A percentile compares a stretch with the other conserved stretches of the same genome.
These are phyloP conservation scores for Corymbia calophylla DNA, from an alignment of 441 rosid species.

Conservation along the genomic window DNA sequence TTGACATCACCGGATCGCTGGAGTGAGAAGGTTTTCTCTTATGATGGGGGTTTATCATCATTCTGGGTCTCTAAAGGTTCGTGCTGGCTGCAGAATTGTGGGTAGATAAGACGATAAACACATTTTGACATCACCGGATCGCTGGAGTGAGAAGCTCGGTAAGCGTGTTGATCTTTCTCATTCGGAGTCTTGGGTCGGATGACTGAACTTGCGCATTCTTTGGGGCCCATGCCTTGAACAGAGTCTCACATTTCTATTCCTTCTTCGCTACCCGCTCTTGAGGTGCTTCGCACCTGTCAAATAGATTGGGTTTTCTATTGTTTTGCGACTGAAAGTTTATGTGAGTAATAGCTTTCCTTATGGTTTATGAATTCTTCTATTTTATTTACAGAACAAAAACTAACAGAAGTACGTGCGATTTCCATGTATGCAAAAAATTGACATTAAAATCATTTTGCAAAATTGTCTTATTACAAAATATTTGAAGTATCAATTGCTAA, in stretches of 20 bases:
- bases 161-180: background rate
- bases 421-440: background rate
- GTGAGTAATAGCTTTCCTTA: background rate
- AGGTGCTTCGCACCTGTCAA: background rate
- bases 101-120: background rate
- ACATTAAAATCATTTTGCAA: background rate
- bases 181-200: background rate
- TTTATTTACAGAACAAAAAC: background rate
- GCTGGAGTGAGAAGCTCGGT: background rate
- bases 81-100: background rate
- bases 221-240: background rate
- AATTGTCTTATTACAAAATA: background rate
- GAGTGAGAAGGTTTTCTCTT: background rate
- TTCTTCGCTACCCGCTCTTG: background rate
- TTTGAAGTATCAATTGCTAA: background rate
- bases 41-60: background rate
- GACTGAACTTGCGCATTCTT: background rate
- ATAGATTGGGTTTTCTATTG: background rate
- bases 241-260: background rate
- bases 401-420: background rate
- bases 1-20: background rate
- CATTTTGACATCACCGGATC: background rate
- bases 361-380: background rate
- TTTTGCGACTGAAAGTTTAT: background rate
- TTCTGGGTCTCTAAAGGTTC: background rate